Evolutionary conservation across 306 rosid genomes (phyloP).

Genomic region (Morella rubra): DNA sequence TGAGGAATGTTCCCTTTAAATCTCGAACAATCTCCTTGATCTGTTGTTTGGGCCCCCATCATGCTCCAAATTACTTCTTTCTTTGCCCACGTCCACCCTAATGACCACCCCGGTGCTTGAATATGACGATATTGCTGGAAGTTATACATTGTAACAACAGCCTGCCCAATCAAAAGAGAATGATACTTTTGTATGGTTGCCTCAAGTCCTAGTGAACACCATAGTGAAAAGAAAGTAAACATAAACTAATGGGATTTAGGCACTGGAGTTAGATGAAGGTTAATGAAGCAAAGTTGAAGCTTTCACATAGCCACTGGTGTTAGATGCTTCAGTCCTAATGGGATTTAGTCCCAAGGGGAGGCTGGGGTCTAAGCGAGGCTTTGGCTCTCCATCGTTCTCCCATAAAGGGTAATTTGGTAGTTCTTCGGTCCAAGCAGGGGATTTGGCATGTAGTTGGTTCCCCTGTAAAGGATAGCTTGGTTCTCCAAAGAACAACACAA

Average conservation of each 20-base stretch:
- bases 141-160: conserved; percentile 86
- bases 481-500: neutral
- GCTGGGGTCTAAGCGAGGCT: neutral
- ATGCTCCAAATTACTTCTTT: conserved; percentile 94
- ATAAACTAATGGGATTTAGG: neutral
- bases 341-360: too few relatives aligned
- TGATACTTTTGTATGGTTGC: neutral
- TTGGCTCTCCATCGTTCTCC: neutral
- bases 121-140: conserved; percentile 96
- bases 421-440: neutral
- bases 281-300: neutral
- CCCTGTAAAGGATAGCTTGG: neutral
- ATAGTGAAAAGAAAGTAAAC: conserved; percentile 14
- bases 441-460: too few relatives aligned
- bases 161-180: conserved; percentile 51
- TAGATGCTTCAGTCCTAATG: neutral
- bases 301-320: neutral
- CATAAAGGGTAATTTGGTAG: neutral
- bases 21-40: conserved; percentile 94
- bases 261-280: neutral
- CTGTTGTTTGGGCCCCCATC: conserved; percentile 89
- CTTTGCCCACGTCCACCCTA: conserved; percentile 98
- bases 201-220: neutral
- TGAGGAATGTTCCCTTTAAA: conserved; percentile 77
- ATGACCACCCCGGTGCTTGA: conserved; percentile 84